These are phyloP conservation scores for Deinandra increscens DNA, from an alignment of 129 eudicot genomes.

Conservation along the genomic window DNA sequence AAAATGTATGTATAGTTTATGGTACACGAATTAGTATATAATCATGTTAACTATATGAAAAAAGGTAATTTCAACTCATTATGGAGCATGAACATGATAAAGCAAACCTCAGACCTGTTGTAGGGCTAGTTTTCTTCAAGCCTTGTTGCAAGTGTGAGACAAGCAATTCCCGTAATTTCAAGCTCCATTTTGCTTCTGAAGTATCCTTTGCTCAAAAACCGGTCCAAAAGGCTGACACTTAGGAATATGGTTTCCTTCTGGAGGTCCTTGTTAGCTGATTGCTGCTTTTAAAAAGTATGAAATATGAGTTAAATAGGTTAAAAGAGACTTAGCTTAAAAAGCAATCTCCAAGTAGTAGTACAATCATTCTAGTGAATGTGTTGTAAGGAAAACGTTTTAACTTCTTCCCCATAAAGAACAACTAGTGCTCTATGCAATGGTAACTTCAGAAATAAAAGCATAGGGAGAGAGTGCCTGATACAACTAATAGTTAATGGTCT, in stretches of 20 bases:
- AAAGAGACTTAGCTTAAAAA: neutral
- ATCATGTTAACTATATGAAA: neutral
- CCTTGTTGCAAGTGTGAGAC: constrained; percentile 91
- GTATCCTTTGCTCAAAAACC: constrained; percentile 81
- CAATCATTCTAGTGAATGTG: too few relatives aligned
- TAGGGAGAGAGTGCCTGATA: neutral
- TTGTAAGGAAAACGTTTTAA: neutral
- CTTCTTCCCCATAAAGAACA: neutral
- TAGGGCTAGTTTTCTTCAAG: constrained; percentile 94
- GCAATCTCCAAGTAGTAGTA: too few relatives aligned
- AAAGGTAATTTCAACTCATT: neutral
- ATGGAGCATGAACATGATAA: neutral
- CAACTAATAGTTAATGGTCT: neutral
- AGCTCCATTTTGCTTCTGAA: constrained; percentile 68
- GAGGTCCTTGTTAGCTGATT: constrained; percentile 53
- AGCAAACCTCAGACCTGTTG: constrained; percentile 56
- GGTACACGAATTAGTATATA: neutral
- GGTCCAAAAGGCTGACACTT: constrained; percentile 71
- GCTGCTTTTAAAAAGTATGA: constrained; percentile 45
- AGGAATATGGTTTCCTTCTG: constrained; percentile 84
- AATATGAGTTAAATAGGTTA: neutral
- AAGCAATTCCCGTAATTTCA: constrained; percentile 90
- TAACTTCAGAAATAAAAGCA: neutral
- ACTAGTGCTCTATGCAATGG: too few relatives aligned
- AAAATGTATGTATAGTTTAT: neutral